Conservation (phyloP, 768 basidiomycete species). For the Paxillus involutus region DNA sequence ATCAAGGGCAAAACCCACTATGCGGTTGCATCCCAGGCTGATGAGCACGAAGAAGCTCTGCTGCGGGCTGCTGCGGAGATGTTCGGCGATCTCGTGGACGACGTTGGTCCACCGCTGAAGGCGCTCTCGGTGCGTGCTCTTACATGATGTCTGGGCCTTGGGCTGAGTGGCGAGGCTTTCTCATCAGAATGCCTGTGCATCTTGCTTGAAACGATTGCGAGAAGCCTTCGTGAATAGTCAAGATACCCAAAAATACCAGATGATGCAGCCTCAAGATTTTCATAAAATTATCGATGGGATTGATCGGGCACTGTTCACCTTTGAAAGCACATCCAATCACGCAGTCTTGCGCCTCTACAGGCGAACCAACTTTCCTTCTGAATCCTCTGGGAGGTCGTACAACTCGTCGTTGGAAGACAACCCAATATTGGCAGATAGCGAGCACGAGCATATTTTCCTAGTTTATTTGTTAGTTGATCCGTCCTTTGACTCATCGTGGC, state of each 20-base stretch:
- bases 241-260: conserved; percentile 29
- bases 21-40: conserved; percentile 35
- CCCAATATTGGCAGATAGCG: conserved; percentile 40
- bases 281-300: conserved; percentile 62
- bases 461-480: conserved; percentile 80
- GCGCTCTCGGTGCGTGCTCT: conserved; percentile 60
- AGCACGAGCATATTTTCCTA: conserved; percentile 84
- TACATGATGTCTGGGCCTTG: not conserved
- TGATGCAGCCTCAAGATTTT: conserved; percentile 59
- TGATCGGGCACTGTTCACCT: conserved; percentile 65
- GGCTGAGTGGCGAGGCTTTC: not conserved
- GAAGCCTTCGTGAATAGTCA: conserved; percentile 56
- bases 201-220: conserved; percentile 60
- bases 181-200: conserved; percentile 56
- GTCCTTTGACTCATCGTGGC: not conserved
- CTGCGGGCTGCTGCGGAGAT: conserved; percentile 60
- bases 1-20: conserved; percentile 21
- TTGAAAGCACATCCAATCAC: conserved; percentile 83
- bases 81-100: conserved; percentile 79
- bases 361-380: conserved; percentile 39
- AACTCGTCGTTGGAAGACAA: conserved; percentile 31
- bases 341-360: conserved; percentile 78
- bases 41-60: conserved; percentile 41
- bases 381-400: conserved; percentile 11
- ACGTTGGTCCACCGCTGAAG: conserved; percentile 74